Evolutionary conservation across 768 basidiomycete species (phyloP), one percentile per base, ranked within the genome.

Genomic region (Daedalea quercina): DNA sequence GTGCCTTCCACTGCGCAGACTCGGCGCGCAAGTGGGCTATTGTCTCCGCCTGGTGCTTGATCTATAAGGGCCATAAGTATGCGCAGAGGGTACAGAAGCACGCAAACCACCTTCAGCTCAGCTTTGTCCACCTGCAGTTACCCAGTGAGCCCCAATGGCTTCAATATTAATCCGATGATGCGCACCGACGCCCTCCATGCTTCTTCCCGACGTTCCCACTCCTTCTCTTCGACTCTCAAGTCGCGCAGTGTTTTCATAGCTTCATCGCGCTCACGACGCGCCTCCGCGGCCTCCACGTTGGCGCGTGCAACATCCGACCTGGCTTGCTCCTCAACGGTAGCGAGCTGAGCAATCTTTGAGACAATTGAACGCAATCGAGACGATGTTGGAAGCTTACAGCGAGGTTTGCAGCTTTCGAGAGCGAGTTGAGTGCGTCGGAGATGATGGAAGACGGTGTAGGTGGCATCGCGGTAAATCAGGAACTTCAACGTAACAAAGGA

Each of bases 1-100:
- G 87, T 47, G 83, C 80, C 65, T 87, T 87, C 85, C 85, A 87
- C 50, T 88, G 85, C 0, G 67, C 70, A 0, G 79, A 72, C 63
- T 90, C 86, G 46, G 83, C 75, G 23, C 80, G 78, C 26, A 88
- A 72, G 50, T 81, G 81, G 1, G 73, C 63, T 49, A 86, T 80
- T 6, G 79, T 79, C 46, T 85, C 81, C 13, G 73, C 69, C 57
- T 85, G 80, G 59, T 84, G 80, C 8, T 73, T 66, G 47, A 80
- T 74, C 85, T 86, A 51, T 28, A 37, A 11, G 28, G n/a, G 42
- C 12, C 24, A 41, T 31, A n/a, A 49, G 1, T 43, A 23, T 25
- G 45, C 15, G 35, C n/a, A 22, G 9, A 34, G 41, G 48, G n/a
- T 11, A 31, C 45, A n/a, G 31, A 22, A 34, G 33, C n/a, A 22